Conservation (phyloP, 2,329 filamentous ascomycete species). For the Fusarium oxysporum region DNA sequence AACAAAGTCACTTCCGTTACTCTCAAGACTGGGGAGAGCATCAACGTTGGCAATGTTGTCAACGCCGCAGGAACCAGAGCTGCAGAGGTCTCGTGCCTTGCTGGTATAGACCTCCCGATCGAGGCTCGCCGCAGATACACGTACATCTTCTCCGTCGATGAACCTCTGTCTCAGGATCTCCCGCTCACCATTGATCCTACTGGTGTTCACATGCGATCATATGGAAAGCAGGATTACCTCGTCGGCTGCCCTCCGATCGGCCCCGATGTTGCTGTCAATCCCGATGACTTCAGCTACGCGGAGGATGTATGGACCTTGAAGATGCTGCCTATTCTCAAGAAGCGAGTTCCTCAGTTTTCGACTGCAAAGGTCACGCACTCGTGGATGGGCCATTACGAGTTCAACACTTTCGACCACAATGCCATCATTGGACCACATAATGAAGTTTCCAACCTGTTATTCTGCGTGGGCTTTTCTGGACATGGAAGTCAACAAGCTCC, state of each 20-base stretch:
- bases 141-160: constrained; percentile 19
- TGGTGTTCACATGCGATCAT: constrained; percentile 26
- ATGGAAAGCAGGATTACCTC: constrained; percentile 13
- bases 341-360: constrained; percentile 20
- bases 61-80: constrained; percentile 16
- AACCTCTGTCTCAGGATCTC: constrained; percentile 12
- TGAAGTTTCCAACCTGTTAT: not conserved
- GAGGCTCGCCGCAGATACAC: constrained; percentile 23
- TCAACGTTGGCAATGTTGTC: not conserved
- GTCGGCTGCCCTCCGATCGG: constrained; percentile 14
- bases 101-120: constrained; percentile 10
- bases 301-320: constrained; percentile 22
- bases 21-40: constrained; percentile 11
- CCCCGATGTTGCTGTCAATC: constrained; percentile 3
- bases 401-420: constrained; percentile 24
- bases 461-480: constrained; percentile 16
- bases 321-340: constrained; percentile 20
- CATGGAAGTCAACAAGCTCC: constrained; percentile 22
- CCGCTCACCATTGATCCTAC: constrained; percentile 20
- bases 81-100: not conserved
- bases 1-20: not conserved
- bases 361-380: constrained; percentile 9
- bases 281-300: constrained; percentile 7
- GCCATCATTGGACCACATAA: constrained; percentile 20
- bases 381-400: constrained; percentile 27